phyloP scores from a whole-genome alignment of 2,329 filamentous ascomycete species.

The Talaromyces sp. region DNA sequence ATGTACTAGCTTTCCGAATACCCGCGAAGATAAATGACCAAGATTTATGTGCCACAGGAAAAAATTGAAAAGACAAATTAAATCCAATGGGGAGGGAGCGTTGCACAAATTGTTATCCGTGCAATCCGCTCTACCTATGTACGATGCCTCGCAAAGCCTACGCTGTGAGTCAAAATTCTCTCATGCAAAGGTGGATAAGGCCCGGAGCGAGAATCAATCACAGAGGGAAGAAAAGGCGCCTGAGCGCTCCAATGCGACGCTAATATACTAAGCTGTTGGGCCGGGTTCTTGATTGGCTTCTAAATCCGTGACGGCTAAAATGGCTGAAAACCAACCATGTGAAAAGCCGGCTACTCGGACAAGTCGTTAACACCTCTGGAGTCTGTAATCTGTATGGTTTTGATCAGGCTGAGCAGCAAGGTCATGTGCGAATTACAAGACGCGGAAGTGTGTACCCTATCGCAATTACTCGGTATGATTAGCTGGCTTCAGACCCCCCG shows the following conservation, averaged over 20 bases:
- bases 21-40: background rate
- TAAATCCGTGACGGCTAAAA: background rate
- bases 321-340: conserved; percentile 6
- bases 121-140: background rate
- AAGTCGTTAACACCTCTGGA: background rate
- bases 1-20: conserved; percentile 7
- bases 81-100: background rate
- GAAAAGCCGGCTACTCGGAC: background rate
- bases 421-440: background rate
- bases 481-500: background rate
- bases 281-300: background rate
- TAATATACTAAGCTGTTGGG: background rate
- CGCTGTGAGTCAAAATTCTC: background rate
- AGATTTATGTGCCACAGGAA: background rate
- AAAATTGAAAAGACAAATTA: background rate
- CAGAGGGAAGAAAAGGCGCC: background rate
- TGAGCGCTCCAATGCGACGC: conserved; percentile 4
- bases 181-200: conserved; percentile 1
- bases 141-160: background rate
- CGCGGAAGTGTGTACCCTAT: background rate
- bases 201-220: background rate
- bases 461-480: background rate
- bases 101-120: background rate
- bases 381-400: background rate
- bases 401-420: background rate